Conservation (phyloP, 495 filamentous ascomycete species). For the Podospora bellae-mahoneyi region DNA sequence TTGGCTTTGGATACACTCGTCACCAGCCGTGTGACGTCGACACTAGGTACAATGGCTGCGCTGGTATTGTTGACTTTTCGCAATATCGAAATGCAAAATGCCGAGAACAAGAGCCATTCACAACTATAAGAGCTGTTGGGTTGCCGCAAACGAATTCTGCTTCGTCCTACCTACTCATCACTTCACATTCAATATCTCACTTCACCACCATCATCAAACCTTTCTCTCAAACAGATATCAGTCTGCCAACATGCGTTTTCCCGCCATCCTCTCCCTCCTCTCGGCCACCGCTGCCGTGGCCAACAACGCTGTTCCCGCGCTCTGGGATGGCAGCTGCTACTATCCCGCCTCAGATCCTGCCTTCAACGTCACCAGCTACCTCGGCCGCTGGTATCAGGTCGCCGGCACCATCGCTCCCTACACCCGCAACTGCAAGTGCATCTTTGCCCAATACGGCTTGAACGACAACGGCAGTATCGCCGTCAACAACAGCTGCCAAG, state of each 20-base stretch:
- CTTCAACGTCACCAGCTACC: slow-evolving; percentile 20
- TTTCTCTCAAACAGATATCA: not conserved
- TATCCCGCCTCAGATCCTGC: slow-evolving; percentile 21
- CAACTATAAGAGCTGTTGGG: not conserved
- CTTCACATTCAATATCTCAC: not conserved
- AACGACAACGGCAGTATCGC: slow-evolving; percentile 24
- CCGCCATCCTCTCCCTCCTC: slow-evolving; percentile 13
- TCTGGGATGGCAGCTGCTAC: slow-evolving; percentile 23
- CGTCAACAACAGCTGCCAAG: slow-evolving; percentile 25
- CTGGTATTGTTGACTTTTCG: not conserved
- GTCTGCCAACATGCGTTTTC: slow-evolving; percentile 19
- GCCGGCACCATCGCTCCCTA: slow-evolving; percentile 22
- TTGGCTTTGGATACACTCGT: no score
- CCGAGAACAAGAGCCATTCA: not conserved
- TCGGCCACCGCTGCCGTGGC: slow-evolving; percentile 11
- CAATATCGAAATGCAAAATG: not conserved
- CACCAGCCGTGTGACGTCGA: slow-evolving; percentile 5
- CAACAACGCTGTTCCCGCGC: slow-evolving; percentile 18
- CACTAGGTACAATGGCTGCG: not conserved
- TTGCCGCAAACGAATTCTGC: not conserved
- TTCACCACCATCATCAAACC: not conserved
- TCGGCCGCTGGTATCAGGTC: slow-evolving; percentile 27
- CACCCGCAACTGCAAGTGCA: slow-evolving; percentile 22
- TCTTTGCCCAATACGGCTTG: slow-evolving; percentile 21
- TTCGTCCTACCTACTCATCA: not conserved